Evolutionary conservation across 805 yeast genomes (phyloP), one percentile per base, ranked within the genome.

Genomic region (Candida ascalaphidarum): DNA sequence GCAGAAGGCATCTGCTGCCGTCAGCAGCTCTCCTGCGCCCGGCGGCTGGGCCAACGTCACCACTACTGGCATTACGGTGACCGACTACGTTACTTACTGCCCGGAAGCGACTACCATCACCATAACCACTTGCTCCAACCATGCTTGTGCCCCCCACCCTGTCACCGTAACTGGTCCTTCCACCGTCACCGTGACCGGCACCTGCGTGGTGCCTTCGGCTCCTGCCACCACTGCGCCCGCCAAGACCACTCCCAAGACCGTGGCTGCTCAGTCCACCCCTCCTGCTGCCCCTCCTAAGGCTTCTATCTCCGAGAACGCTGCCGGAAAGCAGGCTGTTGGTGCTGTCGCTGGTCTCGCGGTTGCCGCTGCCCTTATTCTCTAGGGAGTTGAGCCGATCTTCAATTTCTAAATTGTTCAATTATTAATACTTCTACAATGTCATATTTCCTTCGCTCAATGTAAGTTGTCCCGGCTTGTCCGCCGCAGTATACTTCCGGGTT

Each of bases 51-150:
- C n/a, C n/a, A n/a, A n/a, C n/a, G n/a, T n/a, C n/a, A n/a, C n/a
- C 37, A 56, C 62, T 43, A 42, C 48, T 20, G 44, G 40, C 29
- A 32, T 40, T 15, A 55, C 59, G 16, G 49, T 48, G 33, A 58
- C 63, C 32, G 59, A 44, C 34, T 56, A 40, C 48, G 42, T 50
- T 39, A 58, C 64, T 34, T 55, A 46, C 54, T 58, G 63, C 39
- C 63, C 65, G 33, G 39, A 37, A 24, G 30, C 52, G 21, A 58
- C 65, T 23, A 46, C 51, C 21, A 27, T 58, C 27, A 50, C 57
- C 30, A 32, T 58, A 31, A 58, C 58, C 33, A 50, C 51, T 23
- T 53, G 61, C 39, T 27, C 29, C 18, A 40, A 47, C 26, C 31
- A 48, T 29, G 31, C 35, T 25, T 56, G 61, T 43, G 39, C 36